These are phyloP conservation scores for Talaromyces funiculosus DNA, from an alignment of 2,329 filamentous ascomycete species.

Conservation along the genomic window DNA sequence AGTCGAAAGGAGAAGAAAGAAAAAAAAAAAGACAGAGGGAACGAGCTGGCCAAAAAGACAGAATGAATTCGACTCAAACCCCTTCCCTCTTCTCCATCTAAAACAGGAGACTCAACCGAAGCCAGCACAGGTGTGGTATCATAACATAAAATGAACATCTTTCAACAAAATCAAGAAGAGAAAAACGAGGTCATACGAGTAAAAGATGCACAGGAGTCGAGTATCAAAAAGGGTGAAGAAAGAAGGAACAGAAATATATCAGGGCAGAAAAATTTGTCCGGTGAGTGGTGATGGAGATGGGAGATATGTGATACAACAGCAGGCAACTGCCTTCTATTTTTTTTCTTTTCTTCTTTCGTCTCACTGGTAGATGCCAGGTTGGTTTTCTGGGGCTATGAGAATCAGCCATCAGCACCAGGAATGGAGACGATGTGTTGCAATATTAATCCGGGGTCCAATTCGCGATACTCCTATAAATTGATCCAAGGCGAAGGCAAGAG, in stretches of 20 bases:
- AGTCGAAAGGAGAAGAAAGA: background rate
- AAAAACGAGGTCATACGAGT: slow-evolving; percentile 4
- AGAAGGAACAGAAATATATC: background rate
- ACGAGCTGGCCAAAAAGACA: background rate
- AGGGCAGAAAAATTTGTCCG: background rate
- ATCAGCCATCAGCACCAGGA: slow-evolving; percentile 24
- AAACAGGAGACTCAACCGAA: slow-evolving; percentile 3
- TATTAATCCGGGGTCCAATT: slow-evolving; percentile 14
- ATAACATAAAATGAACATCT: slow-evolving; percentile 15
- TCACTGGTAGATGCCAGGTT: slow-evolving; percentile 25
- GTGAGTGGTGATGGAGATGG: background rate
- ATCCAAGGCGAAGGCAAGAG: slow-evolving; percentile 15
- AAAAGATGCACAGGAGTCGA: background rate
- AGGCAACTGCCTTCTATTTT: background rate
- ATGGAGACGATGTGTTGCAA: slow-evolving; percentile 18
- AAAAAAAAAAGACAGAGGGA: background rate
- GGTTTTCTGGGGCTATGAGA: slow-evolving; percentile 23
- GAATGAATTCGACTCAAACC: background rate
- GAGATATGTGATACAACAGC: background rate
- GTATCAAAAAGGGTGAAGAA: background rate
- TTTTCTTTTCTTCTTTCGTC: background rate
- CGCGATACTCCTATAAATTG: slow-evolving; percentile 15
- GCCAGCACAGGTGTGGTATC: slow-evolving; percentile 6
- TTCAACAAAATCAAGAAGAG: slow-evolving; percentile 18
- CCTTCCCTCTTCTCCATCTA: background rate